Evolutionary conservation across 1,139 yeast species (phyloP).

Genomic region (Hyphopichia pseudoburtonii): DNA sequence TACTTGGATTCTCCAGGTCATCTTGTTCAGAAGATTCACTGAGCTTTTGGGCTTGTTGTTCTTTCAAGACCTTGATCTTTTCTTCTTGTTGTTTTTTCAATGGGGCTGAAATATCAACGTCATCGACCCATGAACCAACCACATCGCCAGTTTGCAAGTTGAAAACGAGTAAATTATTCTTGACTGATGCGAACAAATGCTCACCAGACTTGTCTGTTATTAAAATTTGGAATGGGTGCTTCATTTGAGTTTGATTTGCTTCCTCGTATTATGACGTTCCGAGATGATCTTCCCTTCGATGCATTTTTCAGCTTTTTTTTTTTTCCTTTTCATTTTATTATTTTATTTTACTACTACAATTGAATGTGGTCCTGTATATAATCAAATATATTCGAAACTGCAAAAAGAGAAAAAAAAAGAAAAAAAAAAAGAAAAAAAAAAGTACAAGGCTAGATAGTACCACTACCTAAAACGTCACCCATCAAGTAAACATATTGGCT

Average conservation of each 20-base stretch:
- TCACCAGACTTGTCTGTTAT: conserved; percentile 42
- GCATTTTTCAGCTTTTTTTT: background rate
- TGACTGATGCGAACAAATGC: conserved; percentile 54
- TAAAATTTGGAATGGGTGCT: conserved; percentile 68
- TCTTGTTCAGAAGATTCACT: conserved; percentile 18
- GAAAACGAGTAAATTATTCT: conserved; percentile 57
- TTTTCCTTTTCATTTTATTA: no score
- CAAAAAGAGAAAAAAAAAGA: no score
- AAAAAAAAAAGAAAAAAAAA: no score
- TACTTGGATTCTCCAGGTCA: conserved; percentile 14
- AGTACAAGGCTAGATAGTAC: no score
- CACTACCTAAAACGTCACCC: no score
- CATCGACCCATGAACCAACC: conserved; percentile 61
- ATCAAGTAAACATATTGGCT: no score
- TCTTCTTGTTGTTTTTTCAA: conserved; percentile 47
- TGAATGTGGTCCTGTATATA: no score
- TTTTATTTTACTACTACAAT: no score
- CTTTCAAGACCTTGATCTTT: conserved; percentile 27
- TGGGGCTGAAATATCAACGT: conserved; percentile 40
- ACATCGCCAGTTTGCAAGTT: conserved; percentile 29
- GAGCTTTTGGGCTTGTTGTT: conserved; percentile 22
- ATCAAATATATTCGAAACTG: no score
- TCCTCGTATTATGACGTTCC: background rate
- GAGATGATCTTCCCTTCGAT: background rate
- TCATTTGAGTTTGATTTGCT: conserved; percentile 44